phyloP scores from a whole-genome alignment of 345 rosid genomes.

The Citrus glauca region DNA sequence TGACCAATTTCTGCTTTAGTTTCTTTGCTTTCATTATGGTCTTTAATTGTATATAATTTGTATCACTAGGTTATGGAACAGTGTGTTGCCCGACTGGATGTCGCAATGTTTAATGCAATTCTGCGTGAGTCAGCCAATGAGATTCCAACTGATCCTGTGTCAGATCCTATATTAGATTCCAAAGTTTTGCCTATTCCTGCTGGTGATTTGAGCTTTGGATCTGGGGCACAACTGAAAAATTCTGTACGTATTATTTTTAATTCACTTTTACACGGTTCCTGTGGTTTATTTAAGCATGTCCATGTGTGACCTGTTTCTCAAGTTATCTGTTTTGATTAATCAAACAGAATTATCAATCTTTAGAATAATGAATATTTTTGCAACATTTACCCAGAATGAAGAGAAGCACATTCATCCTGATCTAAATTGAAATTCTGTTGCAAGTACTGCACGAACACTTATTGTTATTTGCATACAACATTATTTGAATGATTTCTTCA shows the following conservation, averaged over 20 bases:
- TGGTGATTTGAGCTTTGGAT: constrained; percentile 93
- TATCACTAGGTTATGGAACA: constrained; percentile 74
- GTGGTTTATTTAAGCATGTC: neutral
- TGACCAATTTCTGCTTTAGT: neutral
- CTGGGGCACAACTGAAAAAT: constrained; percentile 97
- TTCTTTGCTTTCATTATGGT: neutral
- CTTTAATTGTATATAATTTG: constrained; percentile 7
- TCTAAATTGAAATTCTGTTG: neutral
- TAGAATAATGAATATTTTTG: neutral
- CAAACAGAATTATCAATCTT: neutral
- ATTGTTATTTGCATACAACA: neutral
- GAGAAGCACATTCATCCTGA: neutral
- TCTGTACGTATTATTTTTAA: constrained; percentile 41
- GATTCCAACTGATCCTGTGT: constrained; percentile 91
- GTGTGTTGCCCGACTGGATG: constrained; percentile 79
- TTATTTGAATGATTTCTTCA: neutral
- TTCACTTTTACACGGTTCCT: neutral
- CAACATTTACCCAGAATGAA: neutral
- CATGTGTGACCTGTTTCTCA: neutral
- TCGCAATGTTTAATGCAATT: constrained; percentile 97
- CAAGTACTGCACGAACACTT: neutral
- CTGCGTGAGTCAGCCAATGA: constrained; percentile 89
- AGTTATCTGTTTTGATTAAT: neutral
- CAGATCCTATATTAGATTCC: constrained; percentile 87
- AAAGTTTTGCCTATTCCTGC: constrained; percentile 91